Evolutionary conservation across 768 basidiomycete species (phyloP), one percentile per base, ranked within the genome.

Genomic region (Leucocoprinus leucothites): DNA sequence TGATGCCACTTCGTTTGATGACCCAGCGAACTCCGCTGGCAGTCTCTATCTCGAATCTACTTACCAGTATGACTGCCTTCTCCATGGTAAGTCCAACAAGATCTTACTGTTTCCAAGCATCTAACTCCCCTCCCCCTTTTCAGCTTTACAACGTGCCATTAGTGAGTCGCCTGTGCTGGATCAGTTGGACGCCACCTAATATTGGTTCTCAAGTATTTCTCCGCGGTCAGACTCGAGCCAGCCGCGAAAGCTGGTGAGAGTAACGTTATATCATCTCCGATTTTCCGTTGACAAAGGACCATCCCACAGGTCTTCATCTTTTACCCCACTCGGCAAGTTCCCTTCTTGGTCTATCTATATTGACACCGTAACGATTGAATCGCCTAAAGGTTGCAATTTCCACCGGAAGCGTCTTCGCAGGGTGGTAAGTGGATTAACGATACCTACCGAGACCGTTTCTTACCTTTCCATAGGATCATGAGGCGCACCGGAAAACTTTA

Each of bases 111-210:
- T 14, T n/a, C 19, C 16, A 16, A 14, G 19, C n/a, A 25, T 59
- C 47, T 21, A 21, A 58, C 36, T 62, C n/a, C 26, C 35, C 51
- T 56, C 43, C 57, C 80, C 35, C 44, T 52, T 51, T 58, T 47
- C 46, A 79, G 91, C 77, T 97, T 19, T 95, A 94, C 69, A 94
- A 92, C 66, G 77, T 91, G 24, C 93, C 94, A 5, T 69, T 96
- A 70, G 87, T 87, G 59, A 62, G 81, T 70, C 38, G 42, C 48
- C 48, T 53, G 58, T 46, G 13, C n/a, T 38, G 48, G 16, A n/a
- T n/a, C 7, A 38, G 38, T n/a, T n/a, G 38, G 14, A 9, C 4
- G 16, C 16, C 38, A 38, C 14, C 38, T 38, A 4, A 38, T n/a
- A 13, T 11, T n/a, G 38, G 38, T 13, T 24, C 31, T 38, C 48